These are phyloP conservation scores for Pterocarpus santalinus DNA, from an alignment of 306 rosid species.

Conservation along the genomic window DNA sequence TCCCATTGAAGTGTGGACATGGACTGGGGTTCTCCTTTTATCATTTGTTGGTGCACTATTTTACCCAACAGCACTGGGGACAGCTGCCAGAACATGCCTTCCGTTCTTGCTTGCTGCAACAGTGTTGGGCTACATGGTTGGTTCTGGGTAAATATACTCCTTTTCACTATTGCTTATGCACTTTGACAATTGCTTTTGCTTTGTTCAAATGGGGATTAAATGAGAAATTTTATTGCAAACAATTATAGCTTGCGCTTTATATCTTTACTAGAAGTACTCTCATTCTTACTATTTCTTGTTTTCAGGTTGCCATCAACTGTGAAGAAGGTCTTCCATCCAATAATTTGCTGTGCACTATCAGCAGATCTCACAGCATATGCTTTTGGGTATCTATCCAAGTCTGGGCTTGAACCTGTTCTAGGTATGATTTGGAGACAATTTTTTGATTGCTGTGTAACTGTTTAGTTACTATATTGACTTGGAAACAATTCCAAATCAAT, in stretches of 20 bases:
- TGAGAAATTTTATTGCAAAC: constrained; percentile 13
- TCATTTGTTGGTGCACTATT: constrained; percentile 74
- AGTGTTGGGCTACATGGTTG: constrained; percentile 88
- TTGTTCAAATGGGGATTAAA: background rate
- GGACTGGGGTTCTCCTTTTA: constrained; percentile 72
- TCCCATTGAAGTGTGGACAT: constrained; percentile 73
- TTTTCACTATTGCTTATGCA: constrained; percentile 26
- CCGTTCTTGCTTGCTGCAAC: constrained; percentile 96
- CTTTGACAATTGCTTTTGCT: background rate
- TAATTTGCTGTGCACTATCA: constrained; percentile 84
- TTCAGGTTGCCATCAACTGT: constrained; percentile 79
- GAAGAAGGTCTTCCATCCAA: constrained; percentile 93
- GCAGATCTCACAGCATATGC: constrained; percentile 87
- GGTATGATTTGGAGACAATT: constrained; percentile 62
- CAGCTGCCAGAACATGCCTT: constrained; percentile 89
- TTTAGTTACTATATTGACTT: constrained; percentile 18
- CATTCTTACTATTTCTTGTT: constrained; percentile 34
- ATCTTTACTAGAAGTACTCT: constrained; percentile 12
- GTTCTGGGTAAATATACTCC: constrained; percentile 75
- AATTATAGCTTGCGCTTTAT: background rate
- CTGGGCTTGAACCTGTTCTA: constrained; percentile 89
- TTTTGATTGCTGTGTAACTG: background rate
- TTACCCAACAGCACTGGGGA: constrained; percentile 81
- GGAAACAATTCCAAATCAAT: background rate
- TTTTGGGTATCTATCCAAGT: constrained; percentile 76